Evolutionary conservation across 495 filamentous ascomycete genomes (phyloP).

Genomic region (Penicillium cataractarum): DNA sequence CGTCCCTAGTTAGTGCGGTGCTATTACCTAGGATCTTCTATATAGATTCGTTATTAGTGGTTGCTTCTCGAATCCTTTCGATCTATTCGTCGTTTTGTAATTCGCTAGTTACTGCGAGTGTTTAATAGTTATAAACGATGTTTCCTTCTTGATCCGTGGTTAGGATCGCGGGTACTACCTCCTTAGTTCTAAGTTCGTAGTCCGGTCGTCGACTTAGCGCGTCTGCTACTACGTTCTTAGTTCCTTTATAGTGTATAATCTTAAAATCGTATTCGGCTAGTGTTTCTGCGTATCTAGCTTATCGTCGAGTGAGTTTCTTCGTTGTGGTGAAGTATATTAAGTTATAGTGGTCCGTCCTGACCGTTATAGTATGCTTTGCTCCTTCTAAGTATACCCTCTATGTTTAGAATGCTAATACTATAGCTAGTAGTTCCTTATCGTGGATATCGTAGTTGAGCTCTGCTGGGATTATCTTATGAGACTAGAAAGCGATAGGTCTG

Average conservation of each 20-base stretch:
- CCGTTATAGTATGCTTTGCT: conserved; percentile 1
- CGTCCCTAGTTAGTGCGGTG: not conserved
- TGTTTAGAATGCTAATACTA: conserved; percentile 6
- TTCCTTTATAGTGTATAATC: conserved; percentile 3
- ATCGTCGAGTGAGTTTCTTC: not conserved
- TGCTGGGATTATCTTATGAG: not conserved
- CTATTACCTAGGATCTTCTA: not conserved
- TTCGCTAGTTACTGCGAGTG: not conserved
- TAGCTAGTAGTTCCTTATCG: conserved; percentile 9
- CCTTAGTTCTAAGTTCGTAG: not conserved
- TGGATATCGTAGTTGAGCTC: conserved; percentile 2
- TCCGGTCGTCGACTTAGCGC: not conserved
- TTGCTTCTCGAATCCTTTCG: not conserved
- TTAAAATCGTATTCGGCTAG: conserved; percentile 5
- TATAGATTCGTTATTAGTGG: not conserved
- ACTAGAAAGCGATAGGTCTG: conserved; percentile 6
- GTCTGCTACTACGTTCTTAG: not conserved
- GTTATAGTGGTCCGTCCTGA: conserved; percentile 6
- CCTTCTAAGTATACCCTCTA: conserved; percentile 5
- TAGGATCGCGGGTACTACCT: not conserved
- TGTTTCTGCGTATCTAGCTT: conserved; percentile 4
- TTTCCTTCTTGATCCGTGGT: not conserved
- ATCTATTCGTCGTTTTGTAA: not conserved
- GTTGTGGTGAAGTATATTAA: not conserved
- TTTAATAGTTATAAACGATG: conserved; percentile 5